Conservation (phyloP, 163 green algal species). For the Prototheca wickerhamii region DNA sequence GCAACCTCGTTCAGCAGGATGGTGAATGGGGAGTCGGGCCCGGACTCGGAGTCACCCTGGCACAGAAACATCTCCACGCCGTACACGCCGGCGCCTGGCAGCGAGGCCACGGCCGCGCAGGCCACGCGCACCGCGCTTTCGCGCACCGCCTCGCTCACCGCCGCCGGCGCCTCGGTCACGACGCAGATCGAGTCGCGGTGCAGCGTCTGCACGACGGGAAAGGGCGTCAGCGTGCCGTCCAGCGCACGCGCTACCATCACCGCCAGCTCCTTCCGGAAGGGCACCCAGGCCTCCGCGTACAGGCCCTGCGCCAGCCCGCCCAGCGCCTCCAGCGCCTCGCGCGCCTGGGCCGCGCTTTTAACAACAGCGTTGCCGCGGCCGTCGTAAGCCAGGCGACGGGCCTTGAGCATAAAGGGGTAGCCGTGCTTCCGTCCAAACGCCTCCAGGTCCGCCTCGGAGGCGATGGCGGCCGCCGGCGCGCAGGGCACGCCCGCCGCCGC, state of each 20-base stretch:
- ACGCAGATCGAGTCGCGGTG: slow-evolving; percentile 87
- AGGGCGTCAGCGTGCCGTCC: slow-evolving; percentile 51
- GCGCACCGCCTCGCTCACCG: slow-evolving; percentile 38
- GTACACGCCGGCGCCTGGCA: slow-evolving; percentile 67
- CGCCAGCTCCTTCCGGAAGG: slow-evolving; percentile 85
- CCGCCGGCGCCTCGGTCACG: slow-evolving; percentile 79
- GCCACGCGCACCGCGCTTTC: slow-evolving; percentile 40
- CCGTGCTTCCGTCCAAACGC: slow-evolving; percentile 66
- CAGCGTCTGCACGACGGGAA: slow-evolving; percentile 86
- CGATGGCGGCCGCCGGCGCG: background rate
- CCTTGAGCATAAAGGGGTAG: slow-evolving; percentile 96
- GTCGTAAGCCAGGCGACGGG: slow-evolving; percentile 83
- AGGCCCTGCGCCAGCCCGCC: slow-evolving; percentile 65
- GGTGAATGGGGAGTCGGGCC: background rate
- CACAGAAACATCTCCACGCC: slow-evolving; percentile 94
- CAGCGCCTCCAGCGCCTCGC: slow-evolving; percentile 51
- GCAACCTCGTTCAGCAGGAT: slow-evolving; percentile 94
- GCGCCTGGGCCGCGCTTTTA: slow-evolving; percentile 38
- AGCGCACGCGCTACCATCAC: slow-evolving; percentile 86
- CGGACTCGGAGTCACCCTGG: slow-evolving; percentile 37
- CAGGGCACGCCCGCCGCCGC: slow-evolving; percentile 55
- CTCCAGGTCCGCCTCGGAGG: slow-evolving; percentile 8
- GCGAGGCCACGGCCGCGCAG: slow-evolving; percentile 51
- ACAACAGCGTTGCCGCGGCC: slow-evolving; percentile 88
- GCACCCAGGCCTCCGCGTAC: slow-evolving; percentile 88